Evolutionary conservation across 2,329 filamentous ascomycete genomes (phyloP).

Genomic region (Venturia nashicola): DNA sequence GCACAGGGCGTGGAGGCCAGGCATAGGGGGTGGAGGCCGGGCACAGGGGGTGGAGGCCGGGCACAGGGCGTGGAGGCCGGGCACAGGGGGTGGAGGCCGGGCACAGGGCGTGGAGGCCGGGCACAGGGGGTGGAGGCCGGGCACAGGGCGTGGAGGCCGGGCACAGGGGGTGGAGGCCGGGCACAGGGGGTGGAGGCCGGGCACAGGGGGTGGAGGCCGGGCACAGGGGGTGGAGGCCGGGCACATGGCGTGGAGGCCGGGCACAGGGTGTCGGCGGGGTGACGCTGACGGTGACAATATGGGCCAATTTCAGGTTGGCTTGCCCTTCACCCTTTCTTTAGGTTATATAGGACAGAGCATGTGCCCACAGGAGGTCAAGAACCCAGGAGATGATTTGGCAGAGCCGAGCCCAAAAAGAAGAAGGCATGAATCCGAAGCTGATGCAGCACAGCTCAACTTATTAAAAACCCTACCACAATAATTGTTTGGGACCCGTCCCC

Average conservation of each 20-base stretch:
- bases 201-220: background rate
- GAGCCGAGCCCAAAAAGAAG: background rate
- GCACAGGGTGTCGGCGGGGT: too few species aligned
- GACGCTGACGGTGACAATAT: background rate
- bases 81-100: too few species aligned
- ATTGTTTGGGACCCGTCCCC: too few species aligned
- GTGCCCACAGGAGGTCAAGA: background rate
- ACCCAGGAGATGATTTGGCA: background rate
- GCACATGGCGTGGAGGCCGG: background rate
- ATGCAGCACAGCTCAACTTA: too few species aligned
- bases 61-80: background rate
- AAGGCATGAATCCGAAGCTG: background rate
- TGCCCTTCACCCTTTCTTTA: background rate
- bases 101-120: background rate
- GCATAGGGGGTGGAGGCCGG: too few species aligned
- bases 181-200: too few species aligned
- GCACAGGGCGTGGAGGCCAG: background rate
- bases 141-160: background rate
- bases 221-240: too few species aligned
- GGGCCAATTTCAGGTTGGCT: too few species aligned
- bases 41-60: background rate
- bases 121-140: too few species aligned
- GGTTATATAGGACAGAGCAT: background rate
- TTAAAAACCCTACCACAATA: too few species aligned
- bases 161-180: background rate